A percentile compares a stretch with the other conserved stretches of the same genome.
Evolutionary conservation across 2,329 filamentous ascomycete genomes (phyloP).

Genomic region (Epichloe amarillans): DNA sequence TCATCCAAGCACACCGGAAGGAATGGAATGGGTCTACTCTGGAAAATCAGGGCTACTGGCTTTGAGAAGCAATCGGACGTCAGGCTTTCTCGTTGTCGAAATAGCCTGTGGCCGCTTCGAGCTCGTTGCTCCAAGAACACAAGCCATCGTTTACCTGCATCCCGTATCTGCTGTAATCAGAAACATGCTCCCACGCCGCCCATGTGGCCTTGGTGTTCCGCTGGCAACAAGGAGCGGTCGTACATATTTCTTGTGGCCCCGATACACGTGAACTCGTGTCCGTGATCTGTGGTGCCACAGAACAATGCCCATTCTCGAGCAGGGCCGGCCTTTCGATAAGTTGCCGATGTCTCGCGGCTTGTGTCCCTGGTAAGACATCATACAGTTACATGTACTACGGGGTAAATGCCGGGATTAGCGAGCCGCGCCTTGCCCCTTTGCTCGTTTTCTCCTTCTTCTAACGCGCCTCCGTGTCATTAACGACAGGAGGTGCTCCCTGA

Average conservation of each 20-base stretch:
- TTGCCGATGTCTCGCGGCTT: neutral
- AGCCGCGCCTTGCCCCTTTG: neutral
- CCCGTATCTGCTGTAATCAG: neutral
- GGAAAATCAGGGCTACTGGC: too few species aligned
- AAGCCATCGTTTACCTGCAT: neutral
- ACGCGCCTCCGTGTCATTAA: neutral
- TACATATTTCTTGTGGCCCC: neutral
- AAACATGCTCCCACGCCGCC: neutral
- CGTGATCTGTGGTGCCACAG: neutral
- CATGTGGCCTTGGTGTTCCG: neutral
- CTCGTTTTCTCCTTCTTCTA: neutral
- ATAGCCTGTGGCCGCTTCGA: too few species aligned
- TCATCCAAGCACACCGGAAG: neutral
- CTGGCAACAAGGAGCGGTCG: neutral
- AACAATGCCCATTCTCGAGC: neutral
- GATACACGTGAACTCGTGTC: slow-evolving; percentile 2
- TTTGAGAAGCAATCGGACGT: too few species aligned
- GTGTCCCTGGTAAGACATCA: neutral
- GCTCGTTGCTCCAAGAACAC: neutral
- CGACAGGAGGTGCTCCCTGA: neutral
- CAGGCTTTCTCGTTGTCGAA: neutral
- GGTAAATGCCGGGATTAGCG: neutral
- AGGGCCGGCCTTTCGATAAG: neutral
- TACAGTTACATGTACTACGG: neutral
- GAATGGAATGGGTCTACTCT: neutral